A percentile compares a stretch with the other conserved stretches of the same genome.
phyloP scores from a whole-genome alignment of 169 alveolate genomes.

The Plasmodium relictum region DNA sequence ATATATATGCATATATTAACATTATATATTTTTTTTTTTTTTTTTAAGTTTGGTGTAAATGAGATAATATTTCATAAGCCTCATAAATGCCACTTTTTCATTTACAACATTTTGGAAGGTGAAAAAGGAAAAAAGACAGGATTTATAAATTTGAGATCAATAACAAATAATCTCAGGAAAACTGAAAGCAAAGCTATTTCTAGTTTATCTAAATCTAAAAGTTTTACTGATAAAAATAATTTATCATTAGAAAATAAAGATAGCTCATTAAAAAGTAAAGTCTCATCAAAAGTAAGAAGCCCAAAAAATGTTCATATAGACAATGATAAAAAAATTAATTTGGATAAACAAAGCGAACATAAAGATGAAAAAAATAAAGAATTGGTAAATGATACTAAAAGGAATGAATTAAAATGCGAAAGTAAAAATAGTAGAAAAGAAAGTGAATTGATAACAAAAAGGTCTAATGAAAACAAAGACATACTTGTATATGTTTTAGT shows the following conservation, averaged over 20 bases:
- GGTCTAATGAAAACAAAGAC: conserved; percentile 15
- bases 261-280: background rate
- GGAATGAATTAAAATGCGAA: background rate
- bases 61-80: conserved; percentile 64
- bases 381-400: background rate
- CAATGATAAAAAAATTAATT: background rate
- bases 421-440: background rate
- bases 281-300: background rate
- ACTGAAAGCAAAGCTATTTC: conserved; percentile 7
- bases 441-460: conserved; percentile 4
- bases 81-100: conserved; percentile 53
- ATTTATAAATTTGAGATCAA: conserved; percentile 76
- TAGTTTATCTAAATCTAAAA: background rate
- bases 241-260: background rate
- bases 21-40: conserved; percentile 59
- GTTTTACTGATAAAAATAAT: conserved; percentile 5
- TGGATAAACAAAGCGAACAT: background rate
- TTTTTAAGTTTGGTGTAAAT: conserved; percentile 54
- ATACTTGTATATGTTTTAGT: conserved; percentile 80
- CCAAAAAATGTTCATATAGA: background rate
- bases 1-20: conserved; percentile 15
- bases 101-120: conserved; percentile 86
- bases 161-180: conserved; percentile 15
- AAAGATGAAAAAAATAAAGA: conserved; percentile 5
- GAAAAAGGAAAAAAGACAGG: conserved; percentile 89